Evolutionary conservation across 805 yeast species (phyloP).

Genomic region (Candida adriatica): DNA sequence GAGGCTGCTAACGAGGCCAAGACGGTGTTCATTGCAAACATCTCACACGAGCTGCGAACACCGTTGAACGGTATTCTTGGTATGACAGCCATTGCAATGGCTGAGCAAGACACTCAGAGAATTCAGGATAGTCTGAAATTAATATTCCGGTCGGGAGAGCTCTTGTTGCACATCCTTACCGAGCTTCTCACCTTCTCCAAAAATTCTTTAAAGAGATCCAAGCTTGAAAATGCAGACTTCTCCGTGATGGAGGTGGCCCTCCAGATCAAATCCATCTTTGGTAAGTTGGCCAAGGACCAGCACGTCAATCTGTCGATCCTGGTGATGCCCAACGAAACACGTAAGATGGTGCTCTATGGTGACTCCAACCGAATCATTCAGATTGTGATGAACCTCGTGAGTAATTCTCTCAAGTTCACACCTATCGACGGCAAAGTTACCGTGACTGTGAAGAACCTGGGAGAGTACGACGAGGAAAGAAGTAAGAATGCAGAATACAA

Average conservation of each 20-base stretch:
- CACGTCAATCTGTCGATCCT: conserved; percentile 60
- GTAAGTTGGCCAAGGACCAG: conserved; percentile 71
- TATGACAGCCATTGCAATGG: conserved; percentile 91
- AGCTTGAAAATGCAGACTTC: conserved; percentile 78
- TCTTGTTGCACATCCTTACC: conserved; percentile 80
- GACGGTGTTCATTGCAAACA: conserved; percentile 87
- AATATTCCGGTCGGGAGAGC: conserved; percentile 87
- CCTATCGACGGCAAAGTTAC: conserved; percentile 80
- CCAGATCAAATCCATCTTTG: conserved; percentile 81
- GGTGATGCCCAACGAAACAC: conserved; percentile 51
- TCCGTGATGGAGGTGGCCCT: conserved; percentile 72
- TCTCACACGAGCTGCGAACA: conserved; percentile 89
- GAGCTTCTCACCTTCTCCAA: conserved; percentile 90
- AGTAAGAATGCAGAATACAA: conserved; percentile 36
- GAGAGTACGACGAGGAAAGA: conserved; percentile 57
- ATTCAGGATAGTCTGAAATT: conserved; percentile 72
- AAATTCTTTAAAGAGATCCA: conserved; percentile 78
- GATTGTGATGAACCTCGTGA: conserved; percentile 85
- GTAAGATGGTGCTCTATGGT: conserved; percentile 68
- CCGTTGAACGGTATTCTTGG: conserved; percentile 96
- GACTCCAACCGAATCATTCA: conserved; percentile 89
- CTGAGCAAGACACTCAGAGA: conserved; percentile 61
- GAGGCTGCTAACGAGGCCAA: conserved; percentile 96
- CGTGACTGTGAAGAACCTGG: conserved; percentile 55
- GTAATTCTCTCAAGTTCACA: conserved; percentile 87